Evolutionary conservation across 202 grass and related monocot genomes (phyloP).

Genomic region (Saccharum hybrid): DNA sequence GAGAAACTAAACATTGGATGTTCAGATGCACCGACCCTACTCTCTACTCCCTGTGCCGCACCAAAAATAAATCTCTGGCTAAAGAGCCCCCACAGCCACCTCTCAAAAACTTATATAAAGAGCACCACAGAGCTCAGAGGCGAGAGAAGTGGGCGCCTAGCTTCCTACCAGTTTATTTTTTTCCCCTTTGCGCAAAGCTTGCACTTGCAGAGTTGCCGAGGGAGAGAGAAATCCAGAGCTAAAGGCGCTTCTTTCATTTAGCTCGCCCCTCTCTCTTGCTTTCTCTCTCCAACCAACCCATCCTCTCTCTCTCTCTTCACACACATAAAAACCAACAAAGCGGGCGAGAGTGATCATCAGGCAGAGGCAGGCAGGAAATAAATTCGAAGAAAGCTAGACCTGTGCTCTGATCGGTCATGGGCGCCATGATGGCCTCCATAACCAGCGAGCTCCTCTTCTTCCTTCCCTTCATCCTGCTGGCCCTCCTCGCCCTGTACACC

Average conservation of each 20-base stretch:
- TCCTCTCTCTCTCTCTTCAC: background rate
- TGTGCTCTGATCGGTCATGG: constrained; percentile 38
- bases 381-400: constrained; percentile 14
- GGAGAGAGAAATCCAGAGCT: constrained; percentile 43
- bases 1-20: background rate
- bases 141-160: constrained; percentile 45
- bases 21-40: constrained; percentile 26
- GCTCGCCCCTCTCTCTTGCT: background rate
- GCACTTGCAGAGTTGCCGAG: background rate
- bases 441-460: constrained; percentile 71
- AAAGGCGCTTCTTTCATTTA: constrained; percentile 49
- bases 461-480: constrained; percentile 67
- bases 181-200: constrained; percentile 40
- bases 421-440: constrained; percentile 60
- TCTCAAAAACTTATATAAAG: constrained; percentile 64
- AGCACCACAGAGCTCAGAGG: constrained; percentile 37
- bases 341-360: constrained; percentile 9
- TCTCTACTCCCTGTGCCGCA: constrained; percentile 38
- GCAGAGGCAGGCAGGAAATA: constrained; percentile 30
- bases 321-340: constrained; percentile 41
- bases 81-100: constrained; percentile 41
- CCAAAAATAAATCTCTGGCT: constrained; percentile 35
- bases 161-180: constrained; percentile 38
- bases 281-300: constrained; percentile 18
- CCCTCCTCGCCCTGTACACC: constrained; percentile 77